Base-by-base conservation (phyloP, 1,284 basidiomycete genomes). In the Apiotrichum gracile region DNA sequence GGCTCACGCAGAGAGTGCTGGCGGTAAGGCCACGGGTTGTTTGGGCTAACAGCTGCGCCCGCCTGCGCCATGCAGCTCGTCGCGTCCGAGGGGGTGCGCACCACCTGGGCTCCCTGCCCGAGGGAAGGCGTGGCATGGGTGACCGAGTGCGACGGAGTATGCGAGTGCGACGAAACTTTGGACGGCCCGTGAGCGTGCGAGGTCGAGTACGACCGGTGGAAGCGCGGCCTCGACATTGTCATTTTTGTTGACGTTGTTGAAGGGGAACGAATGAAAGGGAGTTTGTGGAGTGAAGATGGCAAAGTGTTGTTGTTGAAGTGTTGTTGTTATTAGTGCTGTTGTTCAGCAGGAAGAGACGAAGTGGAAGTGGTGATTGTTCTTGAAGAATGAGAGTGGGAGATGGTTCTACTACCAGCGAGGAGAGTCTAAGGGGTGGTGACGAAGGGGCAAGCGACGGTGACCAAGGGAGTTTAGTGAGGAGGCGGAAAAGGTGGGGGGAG, bases 61-160 rank as follows among this genome's bases (percentile, higher is more conserved):
- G 54, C 46, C 38, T 57, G 51, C 9, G 51, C 55, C 57, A 67
- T 61, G 17, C 55, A 60, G 37, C 47, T 41, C 10, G 59, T 51
- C 13, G 67, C 67, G 26, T 68, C 67, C 21, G 55, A 47, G 8
- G 67, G 67, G 2, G 61, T 66, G 14, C 65, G 54, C 10, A 68
- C 67, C 17, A 68, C 57, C 10, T 52, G 53, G 0, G 65, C 65
- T 16, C 65, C 65, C 26, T 52, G 47, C 1, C 58, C 58, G 25
- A 61, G 59, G 1, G 44, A 39, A n/a, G 29, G 16, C 1, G 25
- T 39, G 3, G 34, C 19, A 17, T 48, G 54, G 2, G 49, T 26
- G 13, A 16, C n/a, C 10, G 29, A 17, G 42, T 42, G 33, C 8
- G 48, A 44, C 14, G 33, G 21, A 5, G 12, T 9, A 16, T 45